Percentiles rank a stretch among this genome's conserved stretches.
Evolutionary conservation across 1,284 basidiomycete genomes (phyloP).

Genomic region (Spongiforma sp.): DNA sequence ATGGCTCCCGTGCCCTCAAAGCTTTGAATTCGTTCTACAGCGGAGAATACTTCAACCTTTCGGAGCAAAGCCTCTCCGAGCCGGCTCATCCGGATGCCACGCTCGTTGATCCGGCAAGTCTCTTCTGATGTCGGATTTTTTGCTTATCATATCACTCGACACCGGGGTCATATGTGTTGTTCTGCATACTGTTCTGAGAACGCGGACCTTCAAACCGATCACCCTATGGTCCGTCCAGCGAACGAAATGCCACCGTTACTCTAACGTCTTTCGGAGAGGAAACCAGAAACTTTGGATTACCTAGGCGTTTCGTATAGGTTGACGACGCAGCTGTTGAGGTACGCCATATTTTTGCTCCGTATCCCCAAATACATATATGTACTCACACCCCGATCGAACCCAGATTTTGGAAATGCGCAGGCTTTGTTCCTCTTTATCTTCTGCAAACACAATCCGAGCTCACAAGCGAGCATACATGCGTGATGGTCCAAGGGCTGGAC

Average conservation of each 20-base stretch:
- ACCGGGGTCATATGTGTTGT: background rate
- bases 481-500: conserved; percentile 88
- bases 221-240: conserved; percentile 75
- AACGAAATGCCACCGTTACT: conserved; percentile 92
- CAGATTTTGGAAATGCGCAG: conserved; percentile 96
- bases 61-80: conserved; percentile 62
- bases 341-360: conserved; percentile 10
- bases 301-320: conserved; percentile 97
- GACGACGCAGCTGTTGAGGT: conserved; percentile 86
- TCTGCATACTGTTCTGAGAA: conserved; percentile 31
- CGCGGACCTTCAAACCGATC: conserved; percentile 73
- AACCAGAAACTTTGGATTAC: conserved; percentile 93
- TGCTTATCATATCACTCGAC: conserved; percentile 7
- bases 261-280: conserved; percentile 88
- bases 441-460: conserved; percentile 95
- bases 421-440: conserved; percentile 91
- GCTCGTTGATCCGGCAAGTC: conserved; percentile 62
- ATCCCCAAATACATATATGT: background rate
- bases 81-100: conserved; percentile 67
- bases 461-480: conserved; percentile 96
- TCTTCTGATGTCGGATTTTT: conserved; percentile 1
- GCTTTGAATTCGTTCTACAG: conserved; percentile 91
- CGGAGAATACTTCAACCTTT: conserved; percentile 91
- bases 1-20: conserved; percentile 91
- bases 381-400: conserved; percentile 1